These are phyloP conservation scores for Rhynchosporium secalis DNA, from an alignment of 2,329 filamentous ascomycete species.

Conservation along the genomic window DNA sequence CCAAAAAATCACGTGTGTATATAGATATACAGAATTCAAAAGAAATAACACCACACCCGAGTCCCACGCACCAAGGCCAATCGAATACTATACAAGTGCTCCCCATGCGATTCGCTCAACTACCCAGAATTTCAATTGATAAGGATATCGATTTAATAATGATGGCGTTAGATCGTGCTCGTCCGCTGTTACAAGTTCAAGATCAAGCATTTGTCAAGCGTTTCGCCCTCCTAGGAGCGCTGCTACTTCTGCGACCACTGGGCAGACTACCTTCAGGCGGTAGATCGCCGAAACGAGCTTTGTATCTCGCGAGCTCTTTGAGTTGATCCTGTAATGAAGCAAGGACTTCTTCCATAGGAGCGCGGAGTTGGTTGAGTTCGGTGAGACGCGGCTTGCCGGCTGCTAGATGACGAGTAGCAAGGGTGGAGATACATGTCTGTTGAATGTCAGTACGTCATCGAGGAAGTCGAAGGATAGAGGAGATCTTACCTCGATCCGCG, in stretches of 20 bases:
- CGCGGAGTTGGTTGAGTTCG: slow-evolving; percentile 70
- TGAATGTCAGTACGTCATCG: slow-evolving; percentile 26
- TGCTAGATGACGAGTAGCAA: slow-evolving; percentile 77
- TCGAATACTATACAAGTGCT: slow-evolving; percentile 1
- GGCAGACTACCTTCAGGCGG: slow-evolving; percentile 12
- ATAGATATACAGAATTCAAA: background rate
- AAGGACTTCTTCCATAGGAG: slow-evolving; percentile 74
- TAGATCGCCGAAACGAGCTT: slow-evolving; percentile 38
- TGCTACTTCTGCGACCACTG: background rate
- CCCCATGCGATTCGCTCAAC: slow-evolving; percentile 5
- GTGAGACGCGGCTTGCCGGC: slow-evolving; percentile 63
- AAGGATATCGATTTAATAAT: background rate
- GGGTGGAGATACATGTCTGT: slow-evolving; percentile 77
- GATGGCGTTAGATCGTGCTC: background rate
- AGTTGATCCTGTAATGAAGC: slow-evolving; percentile 60
- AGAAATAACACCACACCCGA: too few relatives aligned
- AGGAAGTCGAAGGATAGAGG: background rate
- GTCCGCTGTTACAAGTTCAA: background rate
- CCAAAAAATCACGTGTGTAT: background rate
- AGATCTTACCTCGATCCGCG: slow-evolving; percentile 78
- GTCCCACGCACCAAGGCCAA: background rate
- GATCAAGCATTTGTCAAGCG: background rate
- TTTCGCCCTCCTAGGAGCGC: background rate
- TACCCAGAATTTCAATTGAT: background rate
- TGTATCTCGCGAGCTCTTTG: slow-evolving; percentile 63